Percentiles rank a stretch among this genome's conserved stretches.
These are phyloP conservation scores for Cicer arietinum DNA, from an alignment of 306 rosid genomes.

Conservation along the genomic window DNA sequence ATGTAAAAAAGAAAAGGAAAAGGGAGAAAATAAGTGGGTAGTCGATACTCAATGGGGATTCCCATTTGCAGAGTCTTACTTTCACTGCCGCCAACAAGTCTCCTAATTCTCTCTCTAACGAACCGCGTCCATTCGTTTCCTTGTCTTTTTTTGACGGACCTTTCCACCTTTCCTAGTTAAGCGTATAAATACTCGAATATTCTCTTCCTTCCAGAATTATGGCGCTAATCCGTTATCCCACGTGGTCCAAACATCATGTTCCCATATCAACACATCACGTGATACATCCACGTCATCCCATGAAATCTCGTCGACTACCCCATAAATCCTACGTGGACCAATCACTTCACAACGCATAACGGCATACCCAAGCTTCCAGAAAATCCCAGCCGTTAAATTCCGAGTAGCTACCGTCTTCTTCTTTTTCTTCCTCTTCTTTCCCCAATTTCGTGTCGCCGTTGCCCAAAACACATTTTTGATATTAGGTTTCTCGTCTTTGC, in stretches of 20 bases:
- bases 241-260: neutral
- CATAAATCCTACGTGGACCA: conserved; percentile 51
- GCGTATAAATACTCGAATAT: conserved; percentile 43
- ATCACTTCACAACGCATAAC: too few relatives aligned
- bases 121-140: too few relatives aligned
- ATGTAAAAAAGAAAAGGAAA: too few relatives aligned
- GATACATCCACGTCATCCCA: conserved; percentile 29
- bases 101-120: too few relatives aligned
- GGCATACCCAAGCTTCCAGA: conserved; percentile 26
- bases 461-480: neutral
- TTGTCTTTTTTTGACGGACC: too few relatives aligned
- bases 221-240: neutral
- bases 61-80: neutral
- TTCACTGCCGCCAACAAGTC: neutral
- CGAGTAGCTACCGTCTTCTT: neutral
- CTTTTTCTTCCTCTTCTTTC: neutral
- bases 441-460: neutral
- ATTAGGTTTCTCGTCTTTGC: neutral
- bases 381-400: conserved; percentile 43
- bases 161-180: neutral
- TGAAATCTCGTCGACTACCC: neutral
- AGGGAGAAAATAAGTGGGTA: too few relatives aligned
- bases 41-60: too few relatives aligned
- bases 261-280: conserved; percentile 44
- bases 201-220: conserved; percentile 39